Percentiles rank a stretch among this genome's conserved stretches.
phyloP scores from a whole-genome alignment of 1,284 basidiomycete species.

The Boletus chippewaensis region DNA sequence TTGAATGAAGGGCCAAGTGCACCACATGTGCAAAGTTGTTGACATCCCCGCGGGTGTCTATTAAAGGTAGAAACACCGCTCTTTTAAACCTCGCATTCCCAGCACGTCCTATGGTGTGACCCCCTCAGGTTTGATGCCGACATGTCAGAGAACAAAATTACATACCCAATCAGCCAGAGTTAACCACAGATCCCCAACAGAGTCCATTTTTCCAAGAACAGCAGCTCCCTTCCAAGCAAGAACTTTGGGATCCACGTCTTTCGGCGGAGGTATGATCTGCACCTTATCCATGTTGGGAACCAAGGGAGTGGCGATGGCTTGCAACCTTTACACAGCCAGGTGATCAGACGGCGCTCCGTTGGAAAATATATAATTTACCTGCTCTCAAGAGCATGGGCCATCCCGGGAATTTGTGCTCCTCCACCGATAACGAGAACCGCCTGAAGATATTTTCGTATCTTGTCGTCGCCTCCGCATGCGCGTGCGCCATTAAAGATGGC shows the following conservation, averaged over 20 bases:
- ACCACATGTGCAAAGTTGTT: not conserved
- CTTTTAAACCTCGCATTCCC: slow-evolving; percentile 73
- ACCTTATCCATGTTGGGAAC: slow-evolving; percentile 78
- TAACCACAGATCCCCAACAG: slow-evolving; percentile 85
- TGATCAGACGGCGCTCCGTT: slow-evolving; percentile 8
- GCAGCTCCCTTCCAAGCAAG: slow-evolving; percentile 94
- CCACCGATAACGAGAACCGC: slow-evolving; percentile 89
- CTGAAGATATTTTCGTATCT: slow-evolving; percentile 83
- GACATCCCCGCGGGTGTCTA: not conserved
- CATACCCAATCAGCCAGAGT: slow-evolving; percentile 81
- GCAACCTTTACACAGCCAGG: slow-evolving; percentile 40
- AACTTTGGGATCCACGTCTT: slow-evolving; percentile 86
- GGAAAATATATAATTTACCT: slow-evolving; percentile 48
- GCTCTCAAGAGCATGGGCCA: slow-evolving; percentile 74
- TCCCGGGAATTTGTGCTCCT: slow-evolving; percentile 65
- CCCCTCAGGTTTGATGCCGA: slow-evolving; percentile 7
- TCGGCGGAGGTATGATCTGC: slow-evolving; percentile 85
- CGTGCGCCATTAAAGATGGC: slow-evolving; percentile 91
- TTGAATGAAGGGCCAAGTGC: not conserved
- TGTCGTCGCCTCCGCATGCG: slow-evolving; percentile 81
- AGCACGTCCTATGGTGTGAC: slow-evolving; percentile 51
- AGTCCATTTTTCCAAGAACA: slow-evolving; percentile 91
- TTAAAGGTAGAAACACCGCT: slow-evolving; percentile 70
- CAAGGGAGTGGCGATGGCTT: slow-evolving; percentile 79
- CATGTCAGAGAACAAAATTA: slow-evolving; percentile 11